Evolutionary conservation across 768 basidiomycete species (phyloP), one percentile per base, ranked within the genome.

Genomic region (Agaricus subrufescens): DNA sequence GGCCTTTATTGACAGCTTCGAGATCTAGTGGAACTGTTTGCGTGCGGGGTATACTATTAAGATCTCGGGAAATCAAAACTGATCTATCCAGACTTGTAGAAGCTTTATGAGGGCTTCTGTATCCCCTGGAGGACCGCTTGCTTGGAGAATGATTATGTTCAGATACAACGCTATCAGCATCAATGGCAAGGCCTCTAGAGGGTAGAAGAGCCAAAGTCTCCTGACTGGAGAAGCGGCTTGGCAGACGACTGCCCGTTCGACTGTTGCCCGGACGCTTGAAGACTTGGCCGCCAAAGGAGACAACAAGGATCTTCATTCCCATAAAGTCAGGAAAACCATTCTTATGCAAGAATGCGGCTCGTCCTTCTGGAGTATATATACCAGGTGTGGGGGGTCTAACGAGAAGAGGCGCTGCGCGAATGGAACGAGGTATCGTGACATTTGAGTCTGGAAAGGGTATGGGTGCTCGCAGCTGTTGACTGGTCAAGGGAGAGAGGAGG

Each of bases 201-300:
- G 23, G 43, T n/a, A 7, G 39, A n/a, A 27, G 50, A 0, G 57
- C 14, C 10, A 66, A 48, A 38, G 52, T 50, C 50, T 63, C 65
- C 26, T 64, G 66, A 50, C 71, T 73, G 6, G 60, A 40, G 44
- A 60, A 61, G 15, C 67, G 62, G 54, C 70, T 75, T 23, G 60
- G 65, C 27, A 50, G 59, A 46, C 72, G 66, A 62, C 80, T 81
- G 4, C 69, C 69, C 0, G 69, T 59, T 43, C 73, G 64, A 56
- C 72, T 53, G 9, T 49, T 26, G n/a, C 56, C 77, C 3, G 85
- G 84, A 50, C 75, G 76, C 53, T 78, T 80, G 67, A 91, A 85
- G 7, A 84, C 72, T 62, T 92, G 89, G 0, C 89, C 89, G 14
- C 89, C 89, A 63, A 92, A 92, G 1, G 89, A 91, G 6, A 92